Evolutionary conservation across 1,284 basidiomycete genomes (phyloP), one percentile per base, ranked within the genome.

Genomic region (Naganishia sp.): DNA sequence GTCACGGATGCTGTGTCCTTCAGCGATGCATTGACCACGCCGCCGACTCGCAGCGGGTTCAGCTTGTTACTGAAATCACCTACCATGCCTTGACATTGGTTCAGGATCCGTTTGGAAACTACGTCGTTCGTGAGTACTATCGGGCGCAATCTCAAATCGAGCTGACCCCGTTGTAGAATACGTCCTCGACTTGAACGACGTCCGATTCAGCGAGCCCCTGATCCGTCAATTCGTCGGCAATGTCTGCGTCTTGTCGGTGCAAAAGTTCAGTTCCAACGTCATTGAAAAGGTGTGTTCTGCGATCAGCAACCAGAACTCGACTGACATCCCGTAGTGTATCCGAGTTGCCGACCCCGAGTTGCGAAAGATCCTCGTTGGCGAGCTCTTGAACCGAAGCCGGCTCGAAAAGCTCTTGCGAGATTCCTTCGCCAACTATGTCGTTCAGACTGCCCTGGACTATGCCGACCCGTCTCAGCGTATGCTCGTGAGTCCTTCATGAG

Each of bases 21-120:
- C 96, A 99, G 81, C 87, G 96, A 68, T 99, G 95, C 81, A 94
- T 99, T 73, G 96, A 99, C 79, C 96, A 99, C 76, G 96, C 96
- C 2, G 95, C 93, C 1, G 93, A 96, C 71, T 69, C 88, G 67
- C 96, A 99, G 79, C 88, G 96, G 46, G 84, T 96, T 67, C 96
- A 99, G 81, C 86, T 99, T 63, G 96, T 99, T 66, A 94, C 94
- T 69, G 96, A 99, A 84, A 99, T 99, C 80, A 99, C 95, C 32
- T 97, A 90, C 83, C 95, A 99, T 74, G 95, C 95, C 9, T 84
- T 99, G 69, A 97, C 94, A 25, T 85, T 99, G 67, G 96, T 99
- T 28, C 96, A 99, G 82, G 96, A 99, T 80, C 96, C 96, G 41
- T 98, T 98, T 75, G 94, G 93, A 55, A 94, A 94, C 82, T 94